Evolutionary conservation across 768 basidiomycete species (phyloP), one percentile per base, ranked within the genome.

Genomic region (Termitomyces sp.): DNA sequence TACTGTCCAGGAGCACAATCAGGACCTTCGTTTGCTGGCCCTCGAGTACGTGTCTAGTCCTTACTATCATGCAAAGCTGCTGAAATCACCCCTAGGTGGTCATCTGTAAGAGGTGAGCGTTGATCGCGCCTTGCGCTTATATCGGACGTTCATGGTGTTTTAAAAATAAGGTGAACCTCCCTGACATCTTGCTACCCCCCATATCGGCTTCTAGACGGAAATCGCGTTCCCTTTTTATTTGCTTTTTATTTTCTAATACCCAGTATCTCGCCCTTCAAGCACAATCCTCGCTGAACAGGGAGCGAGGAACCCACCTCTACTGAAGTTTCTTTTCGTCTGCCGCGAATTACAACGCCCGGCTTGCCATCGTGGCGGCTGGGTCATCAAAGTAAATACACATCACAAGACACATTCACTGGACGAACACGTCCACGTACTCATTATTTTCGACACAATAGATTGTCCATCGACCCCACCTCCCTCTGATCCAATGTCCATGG

Each of bases 21-120:
- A 74, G 72, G 88, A 90, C 78, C 85, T 90, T 71, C 88, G 88
- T 80, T 79, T 88, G 71, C 73, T 89, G 86, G 85, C 86, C 85
- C 83, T 85, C 70, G 82, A 82, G 89, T 90, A 61, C 64, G 87
- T 70, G 26, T 57, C 57, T 60, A 58, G 58, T 49, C 56, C 54
- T 59, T 58, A 38, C 14, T 49, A 51, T 14, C 56, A 63, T 53
- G 32, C 33, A 55, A 10, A 53, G 47, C 56, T 59, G 65, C 32
- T 56, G 65, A 60, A 68, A 50, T 22, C 20, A 56, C 63, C 61
- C 57, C 53, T 45, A 90, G 89, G 88, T 88, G 87, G 87, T 83
- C 85, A 71, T 86, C 85, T 60, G 81, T 90, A 68, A 78, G 88
- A 81, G 88, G 89, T 87, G 54, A 56, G 82, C 74, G 55, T 55